Base-by-base conservation (phyloP, 192 early-diverging fungal genomes). In the Coemansia sp. region DNA sequence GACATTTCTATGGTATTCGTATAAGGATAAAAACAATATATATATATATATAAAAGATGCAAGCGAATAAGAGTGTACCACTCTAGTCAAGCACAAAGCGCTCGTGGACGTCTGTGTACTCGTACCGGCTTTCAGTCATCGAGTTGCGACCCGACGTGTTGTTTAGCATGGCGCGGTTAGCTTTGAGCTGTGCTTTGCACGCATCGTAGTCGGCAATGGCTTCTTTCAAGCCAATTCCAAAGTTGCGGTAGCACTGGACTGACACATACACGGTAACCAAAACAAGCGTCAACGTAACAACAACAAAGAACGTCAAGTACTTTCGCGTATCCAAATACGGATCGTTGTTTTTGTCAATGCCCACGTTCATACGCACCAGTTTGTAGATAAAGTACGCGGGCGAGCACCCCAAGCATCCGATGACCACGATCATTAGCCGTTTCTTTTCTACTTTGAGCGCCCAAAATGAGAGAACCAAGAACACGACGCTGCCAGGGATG, bases 141-240 rank as follows among this genome's bases (percentile, higher is more conserved):
- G 60, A 21, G n/a, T 25, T 38, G 15, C 22, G 4, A 37, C 68
- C 72, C 6, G 51, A 21, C 23, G 17, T 42, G 11, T 58, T 21
- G 51, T 59, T 53, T 15, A 26, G 36, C 36, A 73, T 42, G 5
- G 64, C 67, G 15, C 51, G 63, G 38, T 74, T 77, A 25, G 74
- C 75, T 54, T 82, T 94, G 65, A 88, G 82, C 74, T 57, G 87
- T 19, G 96, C 92, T 65, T 83, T 83, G 62, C 75, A 66, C 8
- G 67, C 57, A 42, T 83, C 72, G 48, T 83, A 83, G 49, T 78
- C 71, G 12, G 70, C 72, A 23, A 80, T 83, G 1, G 78, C 82
- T 20, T 81, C 78, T 51, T 78, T 73, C 23, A 84, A 72, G 0
- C 82, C 82, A 12, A 71, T 76, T 19, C 75, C 78, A 69, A 84